Evolutionary conservation across 2,329 filamentous ascomycete genomes (phyloP), one percentile per base, ranked within the genome.

Genomic region (Ceratocystis huliohia): DNA sequence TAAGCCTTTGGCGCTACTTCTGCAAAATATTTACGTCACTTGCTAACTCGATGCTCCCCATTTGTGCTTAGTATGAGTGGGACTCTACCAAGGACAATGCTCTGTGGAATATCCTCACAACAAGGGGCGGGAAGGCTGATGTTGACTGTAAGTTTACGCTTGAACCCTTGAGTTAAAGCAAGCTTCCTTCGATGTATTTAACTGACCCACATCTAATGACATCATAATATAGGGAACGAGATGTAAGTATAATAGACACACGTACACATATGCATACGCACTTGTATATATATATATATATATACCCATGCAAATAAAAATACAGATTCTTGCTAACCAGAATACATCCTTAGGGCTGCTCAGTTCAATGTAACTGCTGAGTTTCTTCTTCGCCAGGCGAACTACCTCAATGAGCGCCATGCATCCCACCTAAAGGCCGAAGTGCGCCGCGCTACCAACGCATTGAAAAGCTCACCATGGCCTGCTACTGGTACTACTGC

Each of bases 371-470:
- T 96, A 22, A 88, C 89, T 30, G 84, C 95, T 67, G 83, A 91
- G 50, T 97, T 97, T 73, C 82, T 99, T 41, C 83, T 96, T 17
- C 90, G 96, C 74, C 91, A 99, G 76, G 91, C 91, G 69, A 91
- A 91, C 75, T 96, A 91, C 83, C 83, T 97, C 5, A 96, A 94
- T 73, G 92, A 97, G 74, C 83, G 89, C 64, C 91, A 97, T 77
- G 83, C 95, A 33, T 89, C 89, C 0, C 91, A 96, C 74, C 89
- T 97, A 61, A 85, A 90, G 70, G 91, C 89, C 22, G 91, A 96
- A 76, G 91, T 97, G 79, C 85, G 89, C 69, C 94, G 88, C 73
- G 84, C 87, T 56, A 84, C 82, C 2, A 81, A 81, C 5, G 80
- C 81, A 2, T 80, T 79, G 25, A 80, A 81, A 64, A 81, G 81